These are phyloP conservation scores for Colletotrichum liriopes DNA, from an alignment of 2,329 filamentous ascomycete genomes.

Conservation along the genomic window DNA sequence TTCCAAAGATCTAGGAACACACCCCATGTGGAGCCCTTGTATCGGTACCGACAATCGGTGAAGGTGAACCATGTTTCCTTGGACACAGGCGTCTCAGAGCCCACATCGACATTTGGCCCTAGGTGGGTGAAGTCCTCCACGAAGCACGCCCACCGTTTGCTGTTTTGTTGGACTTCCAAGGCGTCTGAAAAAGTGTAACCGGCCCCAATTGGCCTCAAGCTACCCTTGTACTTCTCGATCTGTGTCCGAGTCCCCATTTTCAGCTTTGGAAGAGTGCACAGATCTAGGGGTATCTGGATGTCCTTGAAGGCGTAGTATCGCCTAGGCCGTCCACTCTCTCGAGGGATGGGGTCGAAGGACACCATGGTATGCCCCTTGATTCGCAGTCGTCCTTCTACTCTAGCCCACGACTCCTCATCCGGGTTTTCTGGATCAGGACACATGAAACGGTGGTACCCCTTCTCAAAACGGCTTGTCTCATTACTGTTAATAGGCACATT, in stretches of 20 bases:
- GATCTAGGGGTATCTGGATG: neutral
- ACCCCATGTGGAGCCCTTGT: neutral
- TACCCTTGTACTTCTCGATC: slow-evolving; percentile 1
- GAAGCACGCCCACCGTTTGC: neutral
- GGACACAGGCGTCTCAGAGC: neutral
- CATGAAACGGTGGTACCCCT: too few relatives aligned
- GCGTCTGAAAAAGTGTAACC: neutral
- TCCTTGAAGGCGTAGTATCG: neutral
- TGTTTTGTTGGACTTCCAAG: neutral
- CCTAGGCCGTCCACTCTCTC: neutral
- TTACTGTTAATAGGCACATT: too few relatives aligned
- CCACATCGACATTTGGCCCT: neutral
- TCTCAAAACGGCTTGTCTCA: too few relatives aligned
- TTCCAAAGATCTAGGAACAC: neutral
- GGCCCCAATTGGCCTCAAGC: neutral
- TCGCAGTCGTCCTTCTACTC: neutral
- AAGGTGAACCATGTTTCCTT: slow-evolving; percentile 3
- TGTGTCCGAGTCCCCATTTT: neutral
- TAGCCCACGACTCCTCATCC: neutral
- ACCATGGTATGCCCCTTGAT: neutral
- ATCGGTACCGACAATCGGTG: neutral
- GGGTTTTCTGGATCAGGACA: too few relatives aligned
- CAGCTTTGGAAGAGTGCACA: neutral
- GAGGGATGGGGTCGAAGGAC: neutral
- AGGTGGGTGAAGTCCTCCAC: neutral